Evolutionary conservation across 2,329 filamentous ascomycete species (phyloP).

Genomic region (Sporothrix variecibatus): DNA sequence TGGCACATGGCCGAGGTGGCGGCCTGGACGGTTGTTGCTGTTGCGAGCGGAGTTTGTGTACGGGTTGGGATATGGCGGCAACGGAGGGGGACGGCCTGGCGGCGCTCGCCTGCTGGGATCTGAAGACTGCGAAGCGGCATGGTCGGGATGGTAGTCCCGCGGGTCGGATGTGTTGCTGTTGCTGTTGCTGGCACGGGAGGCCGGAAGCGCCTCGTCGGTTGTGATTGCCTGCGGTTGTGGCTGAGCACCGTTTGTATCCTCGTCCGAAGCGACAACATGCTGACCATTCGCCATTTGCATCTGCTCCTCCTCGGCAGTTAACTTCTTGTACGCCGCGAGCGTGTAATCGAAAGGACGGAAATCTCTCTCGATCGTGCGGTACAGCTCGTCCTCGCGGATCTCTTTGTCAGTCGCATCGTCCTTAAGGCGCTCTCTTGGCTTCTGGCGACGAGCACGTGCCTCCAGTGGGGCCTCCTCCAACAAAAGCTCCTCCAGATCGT

Average conservation of each 20-base stretch:
- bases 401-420: conserved; percentile 95
- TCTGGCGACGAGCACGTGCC: conserved; percentile 87
- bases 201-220: conserved; percentile 52
- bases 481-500: conserved; percentile 90
- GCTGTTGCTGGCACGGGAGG: conserved; percentile 38
- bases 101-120: conserved; percentile 34
- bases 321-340: conserved; percentile 71
- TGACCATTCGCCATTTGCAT: conserved; percentile 12
- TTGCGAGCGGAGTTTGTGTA: conserved; percentile 41
- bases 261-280: conserved; percentile 22
- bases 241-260: not conserved
- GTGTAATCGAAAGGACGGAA: conserved; percentile 98
- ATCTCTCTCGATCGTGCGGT: conserved; percentile 89
- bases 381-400: conserved; percentile 90
- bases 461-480: conserved; percentile 94
- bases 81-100: conserved; percentile 41
- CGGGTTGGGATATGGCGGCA: conserved; percentile 52
- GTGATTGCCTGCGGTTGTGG: conserved; percentile 51
- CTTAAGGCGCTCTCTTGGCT: conserved; percentile 86
- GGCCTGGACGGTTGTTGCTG: conserved; percentile 23
- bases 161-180: conserved; percentile 2
- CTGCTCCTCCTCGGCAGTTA: conserved; percentile 35
- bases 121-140: conserved; percentile 23
- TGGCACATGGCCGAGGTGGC: conserved; percentile 43
- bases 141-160: conserved; percentile 5